phyloP scores from a whole-genome alignment of 352 stramenopile genomes.

The Hyaloperonospora arabidopsidis region DNA sequence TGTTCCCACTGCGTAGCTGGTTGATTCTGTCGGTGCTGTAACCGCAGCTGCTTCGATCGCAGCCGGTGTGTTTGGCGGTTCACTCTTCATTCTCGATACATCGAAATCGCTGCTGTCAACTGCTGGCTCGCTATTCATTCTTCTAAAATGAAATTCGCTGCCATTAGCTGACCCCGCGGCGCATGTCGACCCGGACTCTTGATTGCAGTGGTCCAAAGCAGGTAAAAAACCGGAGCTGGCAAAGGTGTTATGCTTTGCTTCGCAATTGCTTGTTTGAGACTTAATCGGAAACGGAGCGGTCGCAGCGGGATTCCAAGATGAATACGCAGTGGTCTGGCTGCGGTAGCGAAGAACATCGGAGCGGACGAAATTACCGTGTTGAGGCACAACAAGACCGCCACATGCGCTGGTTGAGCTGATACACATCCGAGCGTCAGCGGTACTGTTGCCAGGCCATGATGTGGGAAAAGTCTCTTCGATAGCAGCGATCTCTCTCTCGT shows the following conservation, averaged over 20 bases:
- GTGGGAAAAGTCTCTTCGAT: conserved; percentile 4
- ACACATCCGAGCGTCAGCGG: conserved; percentile 13
- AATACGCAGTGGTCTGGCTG: conserved; percentile 18
- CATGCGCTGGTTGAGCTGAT: conserved; percentile 16
- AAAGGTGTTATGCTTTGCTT: conserved; percentile 13
- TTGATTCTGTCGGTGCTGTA: conserved; percentile 6
- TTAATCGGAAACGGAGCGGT: conserved; percentile 16
- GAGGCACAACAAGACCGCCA: conserved; percentile 8
- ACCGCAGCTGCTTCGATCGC: conserved; percentile 23
- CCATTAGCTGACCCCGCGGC: not conserved
- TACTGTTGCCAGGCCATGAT: conserved; percentile 14
- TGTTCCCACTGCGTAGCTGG: not conserved
- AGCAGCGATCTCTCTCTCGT: conserved; percentile 10
- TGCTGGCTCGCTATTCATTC: too few species aligned
- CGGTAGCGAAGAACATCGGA: conserved; percentile 29
- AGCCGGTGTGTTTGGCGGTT: conserved; percentile 13
- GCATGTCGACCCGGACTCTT: not conserved
- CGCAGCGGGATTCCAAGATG: conserved; percentile 19
- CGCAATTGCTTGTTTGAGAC: conserved; percentile 6
- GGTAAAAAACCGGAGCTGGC: conserved; percentile 15
- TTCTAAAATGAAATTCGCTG: too few species aligned
- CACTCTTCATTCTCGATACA: conserved; percentile 21
- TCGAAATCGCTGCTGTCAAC: conserved; percentile 13
- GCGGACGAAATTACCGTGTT: conserved; percentile 15
- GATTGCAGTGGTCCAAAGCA: conserved; percentile 3